Percentiles rank a stretch among this genome's conserved stretches.
Evolutionary conservation across 139 green algal species (phyloP).

Genomic region (Coelastrella sp.): DNA sequence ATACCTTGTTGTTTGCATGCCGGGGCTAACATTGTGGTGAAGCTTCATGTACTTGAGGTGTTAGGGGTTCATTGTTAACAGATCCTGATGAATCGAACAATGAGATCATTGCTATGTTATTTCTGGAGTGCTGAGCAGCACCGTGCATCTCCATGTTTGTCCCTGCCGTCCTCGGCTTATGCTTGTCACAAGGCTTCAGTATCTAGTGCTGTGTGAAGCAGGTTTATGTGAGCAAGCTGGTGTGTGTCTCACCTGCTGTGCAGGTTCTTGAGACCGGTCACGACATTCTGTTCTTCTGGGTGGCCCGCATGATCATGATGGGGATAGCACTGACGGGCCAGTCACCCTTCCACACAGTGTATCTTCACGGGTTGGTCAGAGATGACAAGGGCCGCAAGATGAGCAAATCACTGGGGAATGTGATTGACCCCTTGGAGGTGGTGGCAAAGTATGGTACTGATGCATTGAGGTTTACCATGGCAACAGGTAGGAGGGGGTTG

Average conservation of each 20-base stretch:
- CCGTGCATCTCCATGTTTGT: too few relatives aligned
- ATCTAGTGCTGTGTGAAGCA: too few relatives aligned
- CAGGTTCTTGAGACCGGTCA: conserved; percentile 98
- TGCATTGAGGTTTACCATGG: conserved; percentile 92
- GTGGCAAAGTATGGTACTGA: conserved; percentile 96
- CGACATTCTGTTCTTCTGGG: conserved; percentile 99
- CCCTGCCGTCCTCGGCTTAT: too few relatives aligned
- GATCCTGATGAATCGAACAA: too few relatives aligned
- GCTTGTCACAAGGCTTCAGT: too few relatives aligned
- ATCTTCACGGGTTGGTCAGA: conserved; percentile 87
- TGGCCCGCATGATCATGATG: conserved; percentile 99
- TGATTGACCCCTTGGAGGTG: conserved; percentile 93
- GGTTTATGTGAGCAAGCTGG: too few relatives aligned
- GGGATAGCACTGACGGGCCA: conserved; percentile 92
- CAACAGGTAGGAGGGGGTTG: conserved; percentile 65
- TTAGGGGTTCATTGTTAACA: too few relatives aligned
- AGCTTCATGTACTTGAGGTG: too few relatives aligned
- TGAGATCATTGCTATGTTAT: too few relatives aligned
- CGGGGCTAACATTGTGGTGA: too few relatives aligned
- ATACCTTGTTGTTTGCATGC: too few relatives aligned
- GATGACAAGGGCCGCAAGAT: conserved; percentile 94
- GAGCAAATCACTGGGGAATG: conserved; percentile 94
- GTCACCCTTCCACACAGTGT: conserved; percentile 87
- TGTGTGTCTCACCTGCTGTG: neutral
- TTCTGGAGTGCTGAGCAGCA: too few relatives aligned